Evolutionary conservation across 2,329 filamentous ascomycete species (phyloP).

Genomic region (Trematosphaeria pertusa): DNA sequence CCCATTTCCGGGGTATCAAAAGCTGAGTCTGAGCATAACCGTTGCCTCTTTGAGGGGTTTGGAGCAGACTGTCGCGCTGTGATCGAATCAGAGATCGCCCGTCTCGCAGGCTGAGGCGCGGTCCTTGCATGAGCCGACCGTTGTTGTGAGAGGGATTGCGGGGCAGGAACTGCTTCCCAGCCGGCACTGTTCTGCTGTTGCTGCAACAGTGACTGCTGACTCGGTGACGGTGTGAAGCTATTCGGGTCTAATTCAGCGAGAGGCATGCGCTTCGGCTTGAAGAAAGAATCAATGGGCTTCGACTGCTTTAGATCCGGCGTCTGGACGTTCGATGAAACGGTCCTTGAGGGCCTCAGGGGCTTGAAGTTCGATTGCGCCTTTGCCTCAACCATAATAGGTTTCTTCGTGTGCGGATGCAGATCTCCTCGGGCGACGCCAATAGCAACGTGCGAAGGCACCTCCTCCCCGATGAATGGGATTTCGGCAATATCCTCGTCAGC

Average conservation of each 20-base stretch:
- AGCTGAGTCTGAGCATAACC: conserved; percentile 53
- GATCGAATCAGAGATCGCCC: conserved; percentile 45
- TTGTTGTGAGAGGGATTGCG: conserved; percentile 46
- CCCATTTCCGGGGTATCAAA: conserved; percentile 35
- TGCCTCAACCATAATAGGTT: conserved; percentile 55
- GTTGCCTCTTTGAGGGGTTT: conserved; percentile 50
- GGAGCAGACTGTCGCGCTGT: conserved; percentile 53
- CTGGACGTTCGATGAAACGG: conserved; percentile 25
- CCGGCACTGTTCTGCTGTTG: conserved; percentile 58
- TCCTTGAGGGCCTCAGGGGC: conserved; percentile 49
- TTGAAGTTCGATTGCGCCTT: conserved; percentile 42
- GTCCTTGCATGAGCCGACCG: conserved; percentile 39
- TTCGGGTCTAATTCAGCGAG: conserved; percentile 73
- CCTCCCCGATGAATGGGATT: conserved; percentile 81
- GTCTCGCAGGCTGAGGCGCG: conserved; percentile 51
- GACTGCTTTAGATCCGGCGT: conserved; percentile 64
- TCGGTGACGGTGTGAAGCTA: conserved; percentile 70
- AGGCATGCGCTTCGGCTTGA: conserved; percentile 68
- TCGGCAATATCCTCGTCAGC: conserved; percentile 69
- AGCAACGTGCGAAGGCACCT: conserved; percentile 73
- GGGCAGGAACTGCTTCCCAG: conserved; percentile 62
- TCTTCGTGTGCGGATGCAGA: conserved; percentile 88
- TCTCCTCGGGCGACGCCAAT: conserved; percentile 79
- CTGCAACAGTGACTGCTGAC: conserved; percentile 65
- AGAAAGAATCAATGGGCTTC: conserved; percentile 69